Base-by-base conservation (phyloP, 805 yeast genomes). In the Suhomyces faveliae region DNA sequence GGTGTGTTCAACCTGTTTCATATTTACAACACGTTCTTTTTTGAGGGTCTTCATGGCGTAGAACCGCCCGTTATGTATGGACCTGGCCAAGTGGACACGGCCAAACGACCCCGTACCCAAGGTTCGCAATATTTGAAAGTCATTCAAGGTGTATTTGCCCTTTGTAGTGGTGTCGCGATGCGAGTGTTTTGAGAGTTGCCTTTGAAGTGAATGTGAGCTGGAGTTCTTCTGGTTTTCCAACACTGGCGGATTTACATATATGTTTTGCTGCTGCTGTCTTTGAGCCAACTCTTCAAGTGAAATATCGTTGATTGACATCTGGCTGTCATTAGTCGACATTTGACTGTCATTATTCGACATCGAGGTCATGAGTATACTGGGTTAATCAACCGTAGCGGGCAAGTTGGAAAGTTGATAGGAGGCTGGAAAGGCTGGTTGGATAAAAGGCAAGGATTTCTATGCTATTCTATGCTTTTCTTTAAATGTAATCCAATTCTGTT, bases 1-100 rank as follows among this genome's bases (percentile, higher is more conserved):
- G 15, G 85, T 80, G 59, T 80, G 85, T 59, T 80, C 85, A 19
- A 80, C 83, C 59, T 80, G 85, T 59, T 80, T 80, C 79, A 79
- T 78, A 55, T 76, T 78, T 10, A 80, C 79, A 42, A 80, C 83
- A 55, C 80, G 76, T 40, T 74, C 77, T 59, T 80, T 80, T 54
- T 79, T 77, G 57, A 80, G 68, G 8, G 79, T 81, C 56, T 80
- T 80, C 67, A 80, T 79, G 35, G 85, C 85, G 55, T 80, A 80
- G 57, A 74, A 80, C 38, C 84, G 63, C 15, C 82, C 82, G 52
- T 80, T 80, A 54, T 80, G 85, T 25, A 78, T 77, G 4, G 81
- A 77, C 47, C 83, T 61, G 9, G 80, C 83, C 51, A 80, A 64
- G 59, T 80, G 85, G 15, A 80, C 85, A 44, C 85, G 55, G 11